phyloP scores from a whole-genome alignment of 768 basidiomycete species.

The Suillus luteus region DNA sequence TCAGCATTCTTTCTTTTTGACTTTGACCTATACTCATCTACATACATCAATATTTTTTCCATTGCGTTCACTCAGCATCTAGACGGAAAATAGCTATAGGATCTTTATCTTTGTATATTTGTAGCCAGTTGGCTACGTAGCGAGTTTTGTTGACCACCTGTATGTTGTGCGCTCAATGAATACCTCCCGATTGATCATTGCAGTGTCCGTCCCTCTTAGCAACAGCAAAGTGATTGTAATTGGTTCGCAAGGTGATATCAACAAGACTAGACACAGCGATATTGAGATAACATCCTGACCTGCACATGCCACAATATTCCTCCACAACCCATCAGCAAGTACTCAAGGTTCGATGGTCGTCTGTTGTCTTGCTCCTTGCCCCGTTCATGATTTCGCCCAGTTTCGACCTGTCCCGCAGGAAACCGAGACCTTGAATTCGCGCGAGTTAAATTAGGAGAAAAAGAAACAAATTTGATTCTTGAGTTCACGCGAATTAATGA shows the following conservation, averaged over 20 bases:
- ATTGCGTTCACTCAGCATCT: not conserved
- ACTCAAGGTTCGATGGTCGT: not conserved
- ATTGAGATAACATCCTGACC: not conserved
- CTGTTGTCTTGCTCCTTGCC: not conserved
- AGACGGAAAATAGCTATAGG: slow-evolving; percentile 9
- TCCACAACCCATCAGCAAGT: not conserved
- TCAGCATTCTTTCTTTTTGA: slow-evolving; percentile 7
- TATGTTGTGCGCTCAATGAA: slow-evolving; percentile 1
- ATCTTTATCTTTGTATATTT: slow-evolving; percentile 5
- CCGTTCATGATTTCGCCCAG: not conserved
- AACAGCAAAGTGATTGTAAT: not conserved
- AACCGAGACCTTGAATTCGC: not conserved
- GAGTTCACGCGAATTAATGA: not conserved
- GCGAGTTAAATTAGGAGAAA: not conserved
- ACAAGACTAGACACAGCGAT: not conserved
- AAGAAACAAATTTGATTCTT: not conserved
- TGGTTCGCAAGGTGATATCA: not conserved
- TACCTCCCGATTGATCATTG: not conserved
- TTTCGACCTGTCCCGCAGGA: not conserved
- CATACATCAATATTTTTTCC: slow-evolving; percentile 2
- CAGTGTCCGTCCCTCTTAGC: not conserved
- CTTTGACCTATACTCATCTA: not conserved
- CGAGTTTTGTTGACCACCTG: not conserved
- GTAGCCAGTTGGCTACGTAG: slow-evolving; percentile 4
- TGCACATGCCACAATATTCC: not conserved